Percentiles rank a stretch among this genome's conserved stretches.
phyloP scores from a whole-genome alignment of 1,139 yeast genomes.

The Saccharomycopsis hybrid region DNA sequence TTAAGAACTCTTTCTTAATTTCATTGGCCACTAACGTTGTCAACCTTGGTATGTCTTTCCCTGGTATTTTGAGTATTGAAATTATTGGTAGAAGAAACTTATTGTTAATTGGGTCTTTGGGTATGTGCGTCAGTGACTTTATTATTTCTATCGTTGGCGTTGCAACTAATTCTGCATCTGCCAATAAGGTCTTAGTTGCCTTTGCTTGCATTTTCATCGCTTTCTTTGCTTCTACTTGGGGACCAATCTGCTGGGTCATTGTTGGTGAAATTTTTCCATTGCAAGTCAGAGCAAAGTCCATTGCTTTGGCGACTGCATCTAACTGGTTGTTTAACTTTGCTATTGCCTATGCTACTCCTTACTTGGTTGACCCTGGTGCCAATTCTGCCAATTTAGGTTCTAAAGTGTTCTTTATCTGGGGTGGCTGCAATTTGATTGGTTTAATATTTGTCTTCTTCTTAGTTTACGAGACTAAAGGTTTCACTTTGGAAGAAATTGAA shows the following conservation, averaged over 20 bases:
- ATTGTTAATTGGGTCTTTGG: constrained; percentile 47
- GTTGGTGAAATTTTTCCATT: constrained; percentile 70
- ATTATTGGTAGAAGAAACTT: constrained; percentile 47
- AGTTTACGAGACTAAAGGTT: constrained; percentile 62
- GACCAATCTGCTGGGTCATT: constrained; percentile 74
- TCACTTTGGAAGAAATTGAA: constrained; percentile 62
- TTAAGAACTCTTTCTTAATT: constrained; percentile 39
- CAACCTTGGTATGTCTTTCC: constrained; percentile 56
- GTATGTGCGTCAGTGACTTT: constrained; percentile 55
- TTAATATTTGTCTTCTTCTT: constrained; percentile 47
- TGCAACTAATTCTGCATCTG: constrained; percentile 33
- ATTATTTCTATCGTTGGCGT: constrained; percentile 57
- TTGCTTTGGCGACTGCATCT: constrained; percentile 64
- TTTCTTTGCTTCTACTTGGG: constrained; percentile 75
- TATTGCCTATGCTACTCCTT: constrained; percentile 68
- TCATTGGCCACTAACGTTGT: constrained; percentile 59
- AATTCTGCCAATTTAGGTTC: constrained; percentile 59
- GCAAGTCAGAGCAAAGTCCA: constrained; percentile 68
- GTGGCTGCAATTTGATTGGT: constrained; percentile 38
- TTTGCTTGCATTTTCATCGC: constrained; percentile 68
- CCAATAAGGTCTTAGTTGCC: constrained; percentile 56
- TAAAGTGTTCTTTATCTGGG: constrained; percentile 73
- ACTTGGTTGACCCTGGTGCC: constrained; percentile 54
- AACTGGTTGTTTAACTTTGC: constrained; percentile 77
- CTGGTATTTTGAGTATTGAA: constrained; percentile 53